Evolutionary conservation across 2,329 filamentous ascomycete genomes (phyloP).

Genomic region (Didymella arachidicola): DNA sequence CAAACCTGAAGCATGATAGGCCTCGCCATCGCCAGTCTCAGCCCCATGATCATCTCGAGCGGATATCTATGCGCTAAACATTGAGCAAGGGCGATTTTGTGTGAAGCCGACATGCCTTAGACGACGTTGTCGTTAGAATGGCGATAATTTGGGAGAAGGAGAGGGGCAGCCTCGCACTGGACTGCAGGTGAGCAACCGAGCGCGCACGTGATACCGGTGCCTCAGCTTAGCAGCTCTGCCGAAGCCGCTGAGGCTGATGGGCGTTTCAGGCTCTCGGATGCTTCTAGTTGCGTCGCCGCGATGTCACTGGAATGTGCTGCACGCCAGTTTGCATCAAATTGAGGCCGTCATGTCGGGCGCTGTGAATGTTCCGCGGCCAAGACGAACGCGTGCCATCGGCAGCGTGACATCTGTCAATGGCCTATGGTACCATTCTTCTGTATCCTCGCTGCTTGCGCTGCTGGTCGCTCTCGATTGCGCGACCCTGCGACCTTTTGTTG

Average conservation of each 20-base stretch:
- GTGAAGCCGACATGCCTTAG: neutral
- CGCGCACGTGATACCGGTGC: constrained; percentile 8
- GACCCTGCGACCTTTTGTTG: constrained; percentile 8
- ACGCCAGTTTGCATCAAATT: neutral
- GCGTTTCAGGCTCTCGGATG: constrained; percentile 13
- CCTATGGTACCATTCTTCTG: neutral
- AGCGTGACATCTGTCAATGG: constrained; percentile 19
- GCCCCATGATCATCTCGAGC: constrained; percentile 44
- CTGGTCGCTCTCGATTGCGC: constrained; percentile 12
- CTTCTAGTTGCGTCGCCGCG: constrained; percentile 1
- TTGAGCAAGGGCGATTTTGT: constrained; percentile 1
- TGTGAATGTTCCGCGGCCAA: constrained; percentile 9
- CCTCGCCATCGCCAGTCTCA: constrained; percentile 38
- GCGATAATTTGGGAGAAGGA: constrained; percentile 4
- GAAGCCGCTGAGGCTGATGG: constrained; percentile 1
- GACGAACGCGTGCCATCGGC: constrained; percentile 3
- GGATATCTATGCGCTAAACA: neutral
- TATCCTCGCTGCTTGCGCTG: neutral
- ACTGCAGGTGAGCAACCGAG: neutral
- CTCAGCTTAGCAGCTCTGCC: neutral
- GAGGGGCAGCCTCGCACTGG: constrained; percentile 1
- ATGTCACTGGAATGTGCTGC: neutral
- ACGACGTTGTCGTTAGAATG: neutral
- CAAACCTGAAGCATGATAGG: constrained; percentile 50
- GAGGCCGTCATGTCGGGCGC: constrained; percentile 1